These are phyloP conservation scores for Hypoxylon trugodes DNA, from an alignment of 495 filamentous ascomycete genomes.

Conservation along the genomic window DNA sequence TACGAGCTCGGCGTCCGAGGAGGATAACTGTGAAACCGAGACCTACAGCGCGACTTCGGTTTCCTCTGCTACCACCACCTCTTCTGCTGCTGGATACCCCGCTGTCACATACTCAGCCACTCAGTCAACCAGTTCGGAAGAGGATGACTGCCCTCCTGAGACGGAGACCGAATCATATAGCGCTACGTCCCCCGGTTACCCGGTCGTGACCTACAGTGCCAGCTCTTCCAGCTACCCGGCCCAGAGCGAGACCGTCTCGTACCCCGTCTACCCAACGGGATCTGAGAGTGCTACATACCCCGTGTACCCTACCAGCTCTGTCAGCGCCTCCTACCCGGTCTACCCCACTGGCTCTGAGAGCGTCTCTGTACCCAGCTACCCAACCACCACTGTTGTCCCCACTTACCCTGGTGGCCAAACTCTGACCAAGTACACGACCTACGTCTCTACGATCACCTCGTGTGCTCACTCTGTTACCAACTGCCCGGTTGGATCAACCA, in stretches of 20 bases:
- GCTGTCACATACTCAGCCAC: constrained; percentile 29
- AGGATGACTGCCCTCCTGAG: constrained; percentile 39
- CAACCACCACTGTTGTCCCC: constrained; percentile 5
- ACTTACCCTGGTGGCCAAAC: constrained; percentile 18
- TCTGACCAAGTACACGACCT: constrained; percentile 24
- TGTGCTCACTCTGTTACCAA: constrained; percentile 60
- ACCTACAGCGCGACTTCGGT: constrained; percentile 14
- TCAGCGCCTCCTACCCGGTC: background rate
- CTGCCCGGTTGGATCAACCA: constrained; percentile 55
- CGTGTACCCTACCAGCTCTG: background rate
- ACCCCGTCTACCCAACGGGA: background rate
- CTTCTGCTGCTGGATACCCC: constrained; percentile 33
- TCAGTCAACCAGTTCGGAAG: constrained; percentile 23
- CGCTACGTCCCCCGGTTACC: constrained; percentile 9
- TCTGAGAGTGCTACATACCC: background rate
- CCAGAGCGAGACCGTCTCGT: constrained; percentile 1
- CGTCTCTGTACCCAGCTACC: constrained; percentile 9
- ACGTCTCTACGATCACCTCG: constrained; percentile 55
- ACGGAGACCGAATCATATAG: constrained; percentile 19
- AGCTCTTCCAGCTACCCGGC: background rate
- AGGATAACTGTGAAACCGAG: constrained; percentile 32
- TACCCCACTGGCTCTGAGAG: constrained; percentile 21
- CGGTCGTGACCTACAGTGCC: background rate
- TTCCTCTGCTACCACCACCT: constrained; percentile 24
- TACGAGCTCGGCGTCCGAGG: constrained; percentile 18